These are phyloP conservation scores for Monascus purpureus DNA, from an alignment of 495 filamentous ascomycete genomes.

Conservation along the genomic window DNA sequence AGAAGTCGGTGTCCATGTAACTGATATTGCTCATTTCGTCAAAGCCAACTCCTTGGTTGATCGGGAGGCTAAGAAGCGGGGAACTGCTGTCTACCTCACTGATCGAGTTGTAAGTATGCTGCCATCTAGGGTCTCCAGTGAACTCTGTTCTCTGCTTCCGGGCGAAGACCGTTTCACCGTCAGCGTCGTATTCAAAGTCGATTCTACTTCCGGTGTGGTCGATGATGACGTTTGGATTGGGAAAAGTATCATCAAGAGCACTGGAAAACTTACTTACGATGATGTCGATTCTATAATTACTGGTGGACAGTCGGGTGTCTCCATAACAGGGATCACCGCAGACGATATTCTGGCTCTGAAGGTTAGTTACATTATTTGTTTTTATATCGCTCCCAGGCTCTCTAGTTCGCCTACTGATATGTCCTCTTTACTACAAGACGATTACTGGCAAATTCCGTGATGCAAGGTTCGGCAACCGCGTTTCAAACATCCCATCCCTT, in stretches of 20 bases:
- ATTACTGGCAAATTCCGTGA: conserved; percentile 82
- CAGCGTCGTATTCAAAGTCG: conserved; percentile 81
- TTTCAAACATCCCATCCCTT: conserved; percentile 65
- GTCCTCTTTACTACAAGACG: conserved; percentile 24
- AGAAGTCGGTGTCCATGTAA: conserved; percentile 90
- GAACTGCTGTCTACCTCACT: conserved; percentile 87
- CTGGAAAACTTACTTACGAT: conserved; percentile 66
- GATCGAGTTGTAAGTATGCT: conserved; percentile 86
- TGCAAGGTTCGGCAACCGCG: conserved; percentile 63
- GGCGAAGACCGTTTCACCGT: conserved; percentile 81
- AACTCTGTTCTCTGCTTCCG: conserved; percentile 76
- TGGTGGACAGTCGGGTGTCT: conserved; percentile 41
- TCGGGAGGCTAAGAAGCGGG: conserved; percentile 94
- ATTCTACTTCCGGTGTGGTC: conserved; percentile 61
- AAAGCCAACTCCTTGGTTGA: conserved; percentile 93
- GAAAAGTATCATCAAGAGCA: conserved; percentile 84
- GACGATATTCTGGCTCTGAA: conserved; percentile 67
- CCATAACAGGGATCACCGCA: conserved; percentile 42
- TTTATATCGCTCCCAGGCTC: conserved; percentile 14
- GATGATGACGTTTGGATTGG: conserved; percentile 80
- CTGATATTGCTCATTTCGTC: conserved; percentile 93
- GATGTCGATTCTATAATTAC: conserved; percentile 70
- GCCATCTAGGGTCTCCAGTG: conserved; percentile 66
- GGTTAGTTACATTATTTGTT: conserved; percentile 29
- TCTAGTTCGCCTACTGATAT: not conserved